phyloP scores from a whole-genome alignment of 371 early-diverging fungal species.

The Syncephalastrum sp. region DNA sequence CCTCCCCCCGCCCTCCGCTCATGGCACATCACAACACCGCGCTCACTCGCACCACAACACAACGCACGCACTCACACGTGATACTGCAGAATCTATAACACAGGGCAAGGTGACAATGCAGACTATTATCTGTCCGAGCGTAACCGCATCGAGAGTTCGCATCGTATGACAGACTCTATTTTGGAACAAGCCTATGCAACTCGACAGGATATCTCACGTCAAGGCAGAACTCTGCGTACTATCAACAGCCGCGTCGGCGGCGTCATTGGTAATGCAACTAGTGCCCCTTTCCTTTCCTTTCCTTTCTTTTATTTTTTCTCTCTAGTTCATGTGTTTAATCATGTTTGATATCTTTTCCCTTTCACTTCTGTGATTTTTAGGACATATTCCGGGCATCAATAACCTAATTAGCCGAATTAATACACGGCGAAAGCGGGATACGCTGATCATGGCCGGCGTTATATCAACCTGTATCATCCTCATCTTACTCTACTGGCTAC shows the following conservation, averaged over 20 bases:
- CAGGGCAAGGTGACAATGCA: constrained; percentile 33
- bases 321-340: neutral
- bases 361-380: constrained; percentile 10
- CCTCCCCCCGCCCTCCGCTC: too few species aligned
- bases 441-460: constrained; percentile 64
- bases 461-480: constrained; percentile 59
- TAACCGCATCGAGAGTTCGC: constrained; percentile 56
- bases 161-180: constrained; percentile 66
- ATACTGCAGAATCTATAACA: constrained; percentile 38
- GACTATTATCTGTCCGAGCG: constrained; percentile 66
- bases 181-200: constrained; percentile 70
- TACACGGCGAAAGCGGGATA: constrained; percentile 62
- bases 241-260: constrained; percentile 50
- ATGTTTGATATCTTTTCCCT: neutral
- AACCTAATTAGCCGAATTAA: constrained; percentile 62
- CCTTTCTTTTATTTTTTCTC: neutral
- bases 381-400: constrained; percentile 63
- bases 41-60: too few species aligned
- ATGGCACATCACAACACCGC: too few species aligned
- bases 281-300: neutral
- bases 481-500: constrained; percentile 51
- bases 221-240: constrained; percentile 49
- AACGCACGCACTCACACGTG: too few species aligned
- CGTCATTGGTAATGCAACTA: constrained; percentile 39
- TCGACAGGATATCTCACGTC: constrained; percentile 54